Evolutionary conservation across 345 rosid species (phyloP).

Genomic region (Eucalyptus albens): DNA sequence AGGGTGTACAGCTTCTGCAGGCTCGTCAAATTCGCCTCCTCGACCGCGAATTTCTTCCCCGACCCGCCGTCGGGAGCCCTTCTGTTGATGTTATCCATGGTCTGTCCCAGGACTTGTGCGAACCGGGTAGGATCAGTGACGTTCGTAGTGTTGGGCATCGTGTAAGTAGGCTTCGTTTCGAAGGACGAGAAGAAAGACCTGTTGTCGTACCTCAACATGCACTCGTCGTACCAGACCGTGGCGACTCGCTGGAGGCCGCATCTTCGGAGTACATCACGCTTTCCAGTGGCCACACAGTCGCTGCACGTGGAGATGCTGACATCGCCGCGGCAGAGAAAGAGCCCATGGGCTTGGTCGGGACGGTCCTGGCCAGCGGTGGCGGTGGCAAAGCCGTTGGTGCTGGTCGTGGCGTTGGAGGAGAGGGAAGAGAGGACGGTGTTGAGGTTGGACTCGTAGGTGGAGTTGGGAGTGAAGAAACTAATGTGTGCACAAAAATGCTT

Average conservation of each 20-base stretch:
- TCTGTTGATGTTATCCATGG: not conserved
- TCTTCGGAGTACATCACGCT: not conserved
- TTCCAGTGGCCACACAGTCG: not conserved
- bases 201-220: not conserved
- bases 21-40: not conserved
- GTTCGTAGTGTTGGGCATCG: not conserved
- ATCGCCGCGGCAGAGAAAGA: not conserved
- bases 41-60: not conserved
- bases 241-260: not conserved
- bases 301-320: not conserved
- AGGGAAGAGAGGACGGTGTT: not conserved
- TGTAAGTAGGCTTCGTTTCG: not conserved
- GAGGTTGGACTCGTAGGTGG: not conserved
- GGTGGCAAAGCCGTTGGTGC: not conserved
- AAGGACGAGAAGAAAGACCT: not conserved
- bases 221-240: not conserved
- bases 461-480: not conserved
- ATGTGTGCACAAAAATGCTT: not conserved
- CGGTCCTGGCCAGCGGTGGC: not conserved
- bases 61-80: not conserved
- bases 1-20: conserved; percentile 12
- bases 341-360: not conserved
- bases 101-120: not conserved
- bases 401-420: not conserved
- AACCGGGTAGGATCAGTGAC: conserved; percentile 5